Evolutionary conservation across 331 rosid species (phyloP), one percentile per base, ranked within the genome.

Genomic region (Malus hybrid): DNA sequence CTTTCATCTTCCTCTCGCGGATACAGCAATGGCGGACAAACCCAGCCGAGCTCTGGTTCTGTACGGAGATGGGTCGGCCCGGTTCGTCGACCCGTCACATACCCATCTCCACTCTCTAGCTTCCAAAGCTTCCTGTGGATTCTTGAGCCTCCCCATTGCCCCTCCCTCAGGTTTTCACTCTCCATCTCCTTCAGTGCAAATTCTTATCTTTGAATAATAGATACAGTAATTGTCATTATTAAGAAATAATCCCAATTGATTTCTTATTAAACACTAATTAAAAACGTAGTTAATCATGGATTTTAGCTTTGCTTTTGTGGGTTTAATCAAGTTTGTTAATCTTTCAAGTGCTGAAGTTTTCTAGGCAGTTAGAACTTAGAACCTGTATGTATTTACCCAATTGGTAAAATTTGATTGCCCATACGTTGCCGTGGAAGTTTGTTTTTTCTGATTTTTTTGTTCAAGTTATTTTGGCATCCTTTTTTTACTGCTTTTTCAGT

Each of bases 1-100:
- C 16, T 32, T 22, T 39, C 28, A 1, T 30, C 30, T n/a, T 6
- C 56, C 56, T 52, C 70, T 42, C 68, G 50, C 33, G 22, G 33
- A 34, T 20, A 71, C 46, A 68, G 60, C 75, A 70, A 94, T 95
- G 97, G 97, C 96, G 62, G 97, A 89, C 77, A 92, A 89, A 60
- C 88, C 97, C 65, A 92, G 97, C 86, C 88, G 96, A 80, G 88
- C 96, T 48, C 67, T 95, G 80, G 80, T 90, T 6, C 10, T 95
- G 67, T 84, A 84, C 77, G 97, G 91, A n/a, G 92, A 95, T 69
- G 97, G 96, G 58, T 80, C 87, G 80, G 86, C 89, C 53, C 90
- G 85, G 67, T 89, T 77, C 66, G 29, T 87, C 67, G 77, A 82
- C 55, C 84, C 88, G 18, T 84, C 92, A 4, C 89, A 89, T 55